phyloP scores from a whole-genome alignment of 1,284 basidiomycete species.

The Sphagnurus paluster region DNA sequence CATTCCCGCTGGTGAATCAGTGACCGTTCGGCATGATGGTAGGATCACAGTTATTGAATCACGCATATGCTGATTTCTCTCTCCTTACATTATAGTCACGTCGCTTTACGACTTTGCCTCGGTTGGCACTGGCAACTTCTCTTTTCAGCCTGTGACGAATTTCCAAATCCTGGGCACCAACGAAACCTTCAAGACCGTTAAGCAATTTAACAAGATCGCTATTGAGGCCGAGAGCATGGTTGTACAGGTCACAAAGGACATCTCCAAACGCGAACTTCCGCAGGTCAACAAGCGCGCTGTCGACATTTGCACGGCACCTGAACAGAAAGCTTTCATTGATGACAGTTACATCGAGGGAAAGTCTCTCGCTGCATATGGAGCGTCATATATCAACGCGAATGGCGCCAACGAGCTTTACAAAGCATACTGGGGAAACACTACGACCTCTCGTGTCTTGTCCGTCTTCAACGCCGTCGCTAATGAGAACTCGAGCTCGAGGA shows the following conservation, averaged over 20 bases:
- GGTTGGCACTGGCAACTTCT: constrained; percentile 32
- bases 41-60: background rate
- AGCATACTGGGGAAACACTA: constrained; percentile 34
- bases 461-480: constrained; percentile 32
- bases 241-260: constrained; percentile 33
- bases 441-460: constrained; percentile 30
- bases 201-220: constrained; percentile 25
- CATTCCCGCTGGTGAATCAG: constrained; percentile 39
- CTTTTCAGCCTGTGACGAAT: constrained; percentile 32
- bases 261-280: constrained; percentile 28
- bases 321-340: constrained; percentile 33
- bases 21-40: constrained; percentile 41
- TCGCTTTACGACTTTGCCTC: constrained; percentile 36
- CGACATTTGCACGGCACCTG: constrained; percentile 32
- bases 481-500: constrained; percentile 33
- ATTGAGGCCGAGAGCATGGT: constrained; percentile 26
- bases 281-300: constrained; percentile 31
- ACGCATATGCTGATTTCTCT: background rate
- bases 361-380: constrained; percentile 28
- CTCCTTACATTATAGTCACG: constrained; percentile 26
- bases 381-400: constrained; percentile 31
- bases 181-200: constrained; percentile 12
- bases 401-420: constrained; percentile 33
- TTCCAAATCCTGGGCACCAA: constrained; percentile 29
- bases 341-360: constrained; percentile 37